Base-by-base conservation (phyloP, 805 yeast genomes). In the Wickerhamiella hasegawae region DNA sequence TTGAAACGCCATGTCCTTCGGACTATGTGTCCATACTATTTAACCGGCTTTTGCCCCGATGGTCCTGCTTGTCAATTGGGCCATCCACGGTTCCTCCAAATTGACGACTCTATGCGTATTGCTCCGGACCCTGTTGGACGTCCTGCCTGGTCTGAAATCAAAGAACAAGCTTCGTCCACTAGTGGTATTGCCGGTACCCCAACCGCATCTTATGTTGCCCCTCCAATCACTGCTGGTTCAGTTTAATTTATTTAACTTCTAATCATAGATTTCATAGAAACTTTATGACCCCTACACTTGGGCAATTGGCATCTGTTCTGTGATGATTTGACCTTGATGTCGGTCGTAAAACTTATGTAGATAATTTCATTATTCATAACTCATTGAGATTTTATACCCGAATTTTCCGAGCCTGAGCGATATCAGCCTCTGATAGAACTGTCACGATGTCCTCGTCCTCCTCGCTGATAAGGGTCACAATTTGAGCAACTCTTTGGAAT, bases 11-110 rank as follows among this genome's bases (percentile, higher is more conserved):
- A 90, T 51, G 68, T 81, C 5, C 63, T 84, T 40, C 75, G 75
- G 46, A 67, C 69, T 5, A 52, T 80, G 38, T 90, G 99, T 58
- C 85, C 78, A 14, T 60, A 75, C 35, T 90, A 71, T 55, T 52
- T 90, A 36, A 73, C 85, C 0, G 98, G 99, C 1, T 87, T 87
- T 52, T 87, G 97, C 58, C 96, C 95, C 1, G 67, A 73, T 48
- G 97, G 97, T 1, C 71, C 73, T 2, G 71, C 69, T 24, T 82
- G 93, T 55, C 68, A 68, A 69, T 47, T 66, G 45, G 70, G 75
- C n/a, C 98, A 90, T 63, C 95, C 96, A 1, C 71, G 71, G 48
- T 82, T 81, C 35, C 33, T 52, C 17, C 55, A 49, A 14, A 56
- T 57, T 31, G 55, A 51, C 40, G 60, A 56, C 33, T 40, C 49